Base-by-base conservation (phyloP, 306 rosid species). In the Pterocarpus santalinus region DNA sequence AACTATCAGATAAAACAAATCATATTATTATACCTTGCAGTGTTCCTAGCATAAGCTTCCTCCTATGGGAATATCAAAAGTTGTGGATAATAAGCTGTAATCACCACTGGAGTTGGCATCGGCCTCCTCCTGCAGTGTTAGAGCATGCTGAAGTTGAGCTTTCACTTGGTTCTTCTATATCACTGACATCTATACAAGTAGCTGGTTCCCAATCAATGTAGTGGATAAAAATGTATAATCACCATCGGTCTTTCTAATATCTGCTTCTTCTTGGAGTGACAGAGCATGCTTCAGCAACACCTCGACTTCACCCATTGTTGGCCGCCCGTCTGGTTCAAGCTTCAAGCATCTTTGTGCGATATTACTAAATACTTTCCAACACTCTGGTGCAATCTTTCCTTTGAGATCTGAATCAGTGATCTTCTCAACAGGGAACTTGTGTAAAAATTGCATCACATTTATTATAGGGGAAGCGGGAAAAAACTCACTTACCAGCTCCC, bases 261-360 rank as follows among this genome's bases (percentile, higher is more conserved):
- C 78, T 51, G 85, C 88, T 0, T 62, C 65, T 51, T 58, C 83
- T 17, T 87, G 87, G 57, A 82, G 2, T 38, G 63, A 34, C 55
- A 87, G 30, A 3, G 76, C 83, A 35, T 9, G 36, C 75, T 85
- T 88, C 38, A 87, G 87, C 46, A 44, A 57, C 22, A 78, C 66
- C 77, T 43, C 73, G 52, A 81, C 88, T 47, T 87, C 90, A 30
- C 84, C 79, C 79, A 84, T 87, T 28, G 76, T 12, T 5, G 89
- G 89, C 56, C 85, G 36, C 7, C 65, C 35, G 36, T 12, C 33
- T n/a, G 80, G 49, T 2, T 35, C 36, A 0, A 0, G 0, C 3
- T 44, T 80, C 38, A 81, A 16, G 0, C 88, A 84, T 70, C 80
- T 69, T 9, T 38, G 5, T 0, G 46, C 6, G 33, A 87, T 56